These are phyloP conservation scores for Wallacemonas sp. DNA, from an alignment of 208 protist genomes.

Conservation along the genomic window DNA sequence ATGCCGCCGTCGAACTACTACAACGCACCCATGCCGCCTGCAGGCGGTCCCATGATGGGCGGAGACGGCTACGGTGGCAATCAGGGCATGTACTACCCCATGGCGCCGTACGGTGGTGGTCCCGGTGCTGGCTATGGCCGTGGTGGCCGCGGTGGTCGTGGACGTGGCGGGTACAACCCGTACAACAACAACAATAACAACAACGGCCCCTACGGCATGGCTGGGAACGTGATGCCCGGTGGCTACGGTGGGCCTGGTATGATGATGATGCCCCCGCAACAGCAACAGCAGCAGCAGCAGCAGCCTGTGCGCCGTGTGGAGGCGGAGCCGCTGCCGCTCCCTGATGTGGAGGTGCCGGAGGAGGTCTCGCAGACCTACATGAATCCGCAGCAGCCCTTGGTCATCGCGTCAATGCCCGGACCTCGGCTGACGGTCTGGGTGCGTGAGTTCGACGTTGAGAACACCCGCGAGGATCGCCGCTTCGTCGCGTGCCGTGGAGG, in stretches of 20 bases:
- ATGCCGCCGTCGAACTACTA: background rate
- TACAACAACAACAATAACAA: constrained; percentile 24
- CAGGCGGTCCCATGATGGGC: background rate
- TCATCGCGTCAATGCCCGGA: constrained; percentile 82
- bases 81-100: constrained; percentile 9
- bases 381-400: constrained; percentile 62
- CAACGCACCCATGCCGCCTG: background rate
- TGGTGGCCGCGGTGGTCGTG: constrained; percentile 15
- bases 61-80: background rate
- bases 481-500: constrained; percentile 77
- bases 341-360: constrained; percentile 45
- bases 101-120: background rate
- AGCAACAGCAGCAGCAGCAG: too few relatives aligned
- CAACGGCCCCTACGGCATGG: too few relatives aligned
- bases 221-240: too few relatives aligned
- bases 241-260: constrained; percentile 26
- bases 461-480: constrained; percentile 45
- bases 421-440: constrained; percentile 84
- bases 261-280: constrained; percentile 46
- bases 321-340: constrained; percentile 54
- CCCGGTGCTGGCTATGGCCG: background rate
- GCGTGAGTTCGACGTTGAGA: constrained; percentile 59
- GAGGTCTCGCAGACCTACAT: constrained; percentile 71
- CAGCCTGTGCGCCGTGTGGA: too few relatives aligned
- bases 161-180: constrained; percentile 15